phyloP scores from a whole-genome alignment of 371 early-diverging fungal genomes.

The Nematocida sp. region DNA sequence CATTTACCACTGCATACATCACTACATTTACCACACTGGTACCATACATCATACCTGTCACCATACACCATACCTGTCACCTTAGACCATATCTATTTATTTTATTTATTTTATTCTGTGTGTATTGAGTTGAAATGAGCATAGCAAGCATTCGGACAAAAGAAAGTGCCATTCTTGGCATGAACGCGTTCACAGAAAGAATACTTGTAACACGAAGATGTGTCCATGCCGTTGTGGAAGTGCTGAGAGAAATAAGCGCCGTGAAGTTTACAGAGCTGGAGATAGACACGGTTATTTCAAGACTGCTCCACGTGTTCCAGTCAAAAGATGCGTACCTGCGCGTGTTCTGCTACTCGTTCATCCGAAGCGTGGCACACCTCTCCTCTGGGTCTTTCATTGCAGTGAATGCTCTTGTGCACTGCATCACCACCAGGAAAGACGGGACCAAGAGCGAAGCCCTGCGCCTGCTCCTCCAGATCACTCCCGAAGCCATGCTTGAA shows the following conservation, averaged over 20 bases:
- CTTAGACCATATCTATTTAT: background rate
- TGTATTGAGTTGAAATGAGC: conserved; percentile 29
- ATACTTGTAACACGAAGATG: conserved; percentile 54
- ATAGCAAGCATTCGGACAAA: background rate
- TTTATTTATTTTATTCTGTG: conserved; percentile 3
- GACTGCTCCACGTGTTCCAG: conserved; percentile 57
- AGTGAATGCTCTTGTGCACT: conserved; percentile 57
- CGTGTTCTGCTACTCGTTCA: conserved; percentile 44
- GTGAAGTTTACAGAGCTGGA: conserved; percentile 34
- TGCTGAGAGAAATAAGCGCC: conserved; percentile 50
- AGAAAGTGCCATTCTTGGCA: conserved; percentile 12
- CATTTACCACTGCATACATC: too few species aligned
- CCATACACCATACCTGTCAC: background rate
- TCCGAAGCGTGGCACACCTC: conserved; percentile 34
- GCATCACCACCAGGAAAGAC: conserved; percentile 37
- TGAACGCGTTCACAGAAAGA: conserved; percentile 42
- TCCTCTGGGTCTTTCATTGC: conserved; percentile 57
- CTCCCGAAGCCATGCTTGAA: conserved; percentile 58
- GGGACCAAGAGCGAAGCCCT: conserved; percentile 37
- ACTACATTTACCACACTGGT: too few species aligned
- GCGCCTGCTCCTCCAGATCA: conserved; percentile 54
- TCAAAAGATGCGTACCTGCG: conserved; percentile 59
- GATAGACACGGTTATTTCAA: conserved; percentile 52
- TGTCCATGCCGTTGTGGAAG: conserved; percentile 50
- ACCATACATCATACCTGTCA: too few species aligned